Percentiles rank a stretch among this genome's conserved stretches.
Evolutionary conservation across 805 yeast genomes (phyloP).

Genomic region (Yarrowia sp.): DNA sequence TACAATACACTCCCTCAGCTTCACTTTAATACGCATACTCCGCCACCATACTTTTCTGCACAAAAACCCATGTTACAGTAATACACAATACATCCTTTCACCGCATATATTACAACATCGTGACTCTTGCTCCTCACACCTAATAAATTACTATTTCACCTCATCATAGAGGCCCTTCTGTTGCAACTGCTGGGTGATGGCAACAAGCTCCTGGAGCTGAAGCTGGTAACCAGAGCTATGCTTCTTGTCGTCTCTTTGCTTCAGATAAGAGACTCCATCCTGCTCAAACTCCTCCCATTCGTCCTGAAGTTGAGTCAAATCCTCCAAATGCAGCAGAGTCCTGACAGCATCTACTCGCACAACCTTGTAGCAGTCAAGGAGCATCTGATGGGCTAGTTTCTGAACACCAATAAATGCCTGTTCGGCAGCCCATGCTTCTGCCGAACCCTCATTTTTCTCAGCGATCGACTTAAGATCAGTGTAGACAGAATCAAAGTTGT

Average conservation of each 20-base stretch:
- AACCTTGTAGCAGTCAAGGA: slow-evolving; percentile 1
- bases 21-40: too few relatives aligned
- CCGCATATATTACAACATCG: too few relatives aligned
- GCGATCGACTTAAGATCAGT: background rate
- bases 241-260: background rate
- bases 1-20: too few relatives aligned
- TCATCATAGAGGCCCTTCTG: slow-evolving; percentile 1
- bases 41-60: too few relatives aligned
- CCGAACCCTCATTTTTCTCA: background rate
- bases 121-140: too few relatives aligned
- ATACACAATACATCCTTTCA: too few relatives aligned
- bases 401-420: slow-evolving; percentile 6
- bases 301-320: background rate
- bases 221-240: background rate
- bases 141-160: slow-evolving; percentile 10
- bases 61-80: too few relatives aligned
- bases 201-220: slow-evolving; percentile 7
- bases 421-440: background rate
- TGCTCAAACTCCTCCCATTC: slow-evolving; percentile 17
- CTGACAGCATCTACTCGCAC: background rate
- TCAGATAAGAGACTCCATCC: slow-evolving; percentile 1
- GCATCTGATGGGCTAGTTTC: background rate
- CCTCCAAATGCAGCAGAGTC: background rate
- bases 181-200: slow-evolving; percentile 7
- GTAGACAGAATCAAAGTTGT: slow-evolving; percentile 4